Base-by-base conservation (phyloP, 2,329 filamentous ascomycete species). In the Thelonectria rubi region DNA sequence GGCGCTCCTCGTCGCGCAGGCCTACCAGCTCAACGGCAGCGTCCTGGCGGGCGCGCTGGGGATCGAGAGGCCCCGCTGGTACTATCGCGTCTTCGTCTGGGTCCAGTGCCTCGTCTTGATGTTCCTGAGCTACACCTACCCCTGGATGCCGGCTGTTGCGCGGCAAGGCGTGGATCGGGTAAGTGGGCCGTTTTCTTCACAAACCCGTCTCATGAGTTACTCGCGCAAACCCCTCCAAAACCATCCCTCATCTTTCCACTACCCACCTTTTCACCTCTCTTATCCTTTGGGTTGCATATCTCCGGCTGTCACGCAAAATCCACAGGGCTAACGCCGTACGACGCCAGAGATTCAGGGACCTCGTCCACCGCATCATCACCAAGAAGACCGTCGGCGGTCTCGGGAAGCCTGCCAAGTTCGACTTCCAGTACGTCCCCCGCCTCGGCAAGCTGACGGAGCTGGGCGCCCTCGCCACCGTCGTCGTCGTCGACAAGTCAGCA, bases 41-140 rank as follows among this genome's bases (percentile, higher is more conserved):
- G 81, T 86, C 15, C 81, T 94, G 1, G 81, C 84, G 30, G 82
- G 87, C 68, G 80, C 79, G 2, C 80, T 93, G 9, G 86, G 80
- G 0, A 82, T 92, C 7, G 82, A 84, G 17, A 78, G 77, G 20
- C 85, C 89, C 2, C 79, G 78, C 5, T 63, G 80, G 0, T 89
- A 87, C 65, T 88, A 91, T 73, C 85, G 79, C 69, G 74, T 81
- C 0, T 75, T 92, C 17, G 85, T 91, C 65, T 81, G 83, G 11
- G 84, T 88, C 1, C 90, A 92, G 70, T 91, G 88, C 66, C 70
- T 87, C n/a, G 84, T 91, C 73, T 88, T 91, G 72, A 86, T 86
- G 74, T 73, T 78, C 1, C 74, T 83, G 64, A 81, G 80, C 68
- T 86, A 87, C 66, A 73, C 77, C 3, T 76, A 78, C 50, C 74